Conservation (phyloP, 2,329 filamentous ascomycete genomes). For the Hymenoscyphus fraxineus region DNA sequence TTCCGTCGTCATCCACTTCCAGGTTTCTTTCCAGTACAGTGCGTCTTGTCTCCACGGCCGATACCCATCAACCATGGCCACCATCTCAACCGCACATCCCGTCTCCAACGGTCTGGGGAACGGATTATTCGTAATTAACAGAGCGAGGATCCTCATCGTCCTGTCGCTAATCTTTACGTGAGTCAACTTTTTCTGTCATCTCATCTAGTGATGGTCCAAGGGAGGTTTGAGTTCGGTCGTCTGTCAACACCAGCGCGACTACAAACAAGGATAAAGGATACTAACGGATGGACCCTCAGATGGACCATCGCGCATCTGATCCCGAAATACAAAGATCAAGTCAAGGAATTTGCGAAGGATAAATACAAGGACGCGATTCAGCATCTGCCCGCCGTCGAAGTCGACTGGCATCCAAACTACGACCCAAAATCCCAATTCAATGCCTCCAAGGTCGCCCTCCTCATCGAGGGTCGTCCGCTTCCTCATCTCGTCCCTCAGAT, state of each 20-base stretch:
- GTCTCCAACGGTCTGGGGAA: constrained; percentile 17
- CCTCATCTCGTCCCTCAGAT: constrained; percentile 48
- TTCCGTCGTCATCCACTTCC: neutral
- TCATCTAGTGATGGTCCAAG: neutral
- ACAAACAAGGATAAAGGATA: neutral
- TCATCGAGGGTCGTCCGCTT: constrained; percentile 48
- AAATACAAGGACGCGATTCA: constrained; percentile 28
- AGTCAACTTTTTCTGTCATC: constrained; percentile 12
- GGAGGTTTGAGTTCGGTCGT: neutral
- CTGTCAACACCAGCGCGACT: neutral
- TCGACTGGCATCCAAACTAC: constrained; percentile 32
- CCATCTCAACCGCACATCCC: constrained; percentile 11
- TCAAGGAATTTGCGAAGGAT: constrained; percentile 35
- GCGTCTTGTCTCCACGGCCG: neutral
- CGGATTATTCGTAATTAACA: constrained; percentile 27
- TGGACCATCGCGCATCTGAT: constrained; percentile 46
- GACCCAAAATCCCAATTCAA: constrained; percentile 38
- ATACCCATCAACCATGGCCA: constrained; percentile 13
- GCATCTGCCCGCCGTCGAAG: constrained; percentile 31
- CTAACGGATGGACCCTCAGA: constrained; percentile 32
- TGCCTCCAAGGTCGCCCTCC: constrained; percentile 47
- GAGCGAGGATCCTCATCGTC: constrained; percentile 23
- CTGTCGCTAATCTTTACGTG: constrained; percentile 30
- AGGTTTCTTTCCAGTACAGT: neutral
- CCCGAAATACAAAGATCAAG: constrained; percentile 43